Base-by-base conservation (phyloP, 305 asterid species). In the Fraxinus nigra region DNA sequence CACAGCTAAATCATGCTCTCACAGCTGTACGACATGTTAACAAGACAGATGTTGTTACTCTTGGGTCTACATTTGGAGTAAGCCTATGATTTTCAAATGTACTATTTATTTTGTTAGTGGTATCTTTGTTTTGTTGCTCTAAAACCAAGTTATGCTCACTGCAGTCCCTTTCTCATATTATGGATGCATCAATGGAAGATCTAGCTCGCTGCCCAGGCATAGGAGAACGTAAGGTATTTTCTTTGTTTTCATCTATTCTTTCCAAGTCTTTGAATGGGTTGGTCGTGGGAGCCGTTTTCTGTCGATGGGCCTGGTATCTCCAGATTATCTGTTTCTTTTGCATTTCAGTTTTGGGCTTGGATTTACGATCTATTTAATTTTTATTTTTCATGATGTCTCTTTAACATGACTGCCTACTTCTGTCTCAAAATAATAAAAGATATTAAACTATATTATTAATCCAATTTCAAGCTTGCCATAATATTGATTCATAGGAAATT, bases 131-230 rank as follows among this genome's bases (percentile, higher is more conserved):
- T 80, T 63, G 76, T 79, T 56, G 51, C 75, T 79, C 82, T 82
- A 46, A 85, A 78, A n/a, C 28, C 38, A 11, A 33, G 16, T 40
- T 67, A 34, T 81, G n/a, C 80, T 18, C 30, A 72, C 75, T 84
- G 82, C 90, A 95, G 98, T 96, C 99, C 70, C 93, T 93, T 67
- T 87, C 97, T 51, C 89, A 91, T 81, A 89, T 94, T 83, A 94
- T 96, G 99, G 99, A 96, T 79, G 97, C 98, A 79, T 93, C 99
- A 65, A 94, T 96, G 98, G 98, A 96, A 86, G 99, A 94, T 87
- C 90, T 96, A 81, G 97, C 98, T 76, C 97, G 97, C 85, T 96
- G 99, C 91, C 99, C 98, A 0, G 98, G 98, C 84, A 94, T 96
- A 83, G 99, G 99, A 82, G 99, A 96, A 81, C 92, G 92, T 85